A percentile compares a stretch with the other conserved stretches of the same genome.
Conservation (phyloP, 495 filamentous ascomycete species). For the Evansstolkia leycettana region DNA sequence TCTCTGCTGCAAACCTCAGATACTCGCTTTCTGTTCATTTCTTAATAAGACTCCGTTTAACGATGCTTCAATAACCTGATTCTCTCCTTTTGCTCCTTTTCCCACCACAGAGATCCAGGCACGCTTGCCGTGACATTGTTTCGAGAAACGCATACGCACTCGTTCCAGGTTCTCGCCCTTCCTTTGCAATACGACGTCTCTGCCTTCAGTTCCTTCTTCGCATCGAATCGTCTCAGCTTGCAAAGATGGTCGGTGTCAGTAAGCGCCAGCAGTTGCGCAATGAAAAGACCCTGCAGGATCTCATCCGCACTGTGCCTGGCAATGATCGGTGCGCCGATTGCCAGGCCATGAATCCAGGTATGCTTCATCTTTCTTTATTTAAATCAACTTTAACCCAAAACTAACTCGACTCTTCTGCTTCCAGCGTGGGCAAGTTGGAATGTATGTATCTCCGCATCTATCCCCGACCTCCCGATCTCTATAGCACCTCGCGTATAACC, state of each 20-base stretch:
- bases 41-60: background rate
- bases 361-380: constrained; percentile 12
- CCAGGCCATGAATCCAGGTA: constrained; percentile 82
- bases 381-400: background rate
- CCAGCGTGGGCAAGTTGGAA: constrained; percentile 98
- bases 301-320: constrained; percentile 75
- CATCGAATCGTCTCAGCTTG: background rate
- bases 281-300: constrained; percentile 80
- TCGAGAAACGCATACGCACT: too few relatives aligned
- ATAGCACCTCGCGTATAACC: background rate
- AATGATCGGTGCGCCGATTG: constrained; percentile 97
- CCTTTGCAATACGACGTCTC: constrained; percentile 4
- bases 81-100: too few relatives aligned
- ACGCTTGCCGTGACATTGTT: constrained; percentile 14
- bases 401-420: background rate
- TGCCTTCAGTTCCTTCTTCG: constrained; percentile 5
- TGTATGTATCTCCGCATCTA: constrained; percentile 42
- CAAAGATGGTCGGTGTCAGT: constrained; percentile 48
- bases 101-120: background rate
- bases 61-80: constrained; percentile 5
- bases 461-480: background rate
- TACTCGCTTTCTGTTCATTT: too few relatives aligned
- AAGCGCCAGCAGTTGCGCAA: constrained; percentile 97
- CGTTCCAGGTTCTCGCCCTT: too few relatives aligned
- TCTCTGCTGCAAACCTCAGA: too few relatives aligned